A percentile compares a stretch with the other conserved stretches of the same genome.
Evolutionary conservation across 208 protist genomes (phyloP).

Genomic region (Angomonas desouzai): DNA sequence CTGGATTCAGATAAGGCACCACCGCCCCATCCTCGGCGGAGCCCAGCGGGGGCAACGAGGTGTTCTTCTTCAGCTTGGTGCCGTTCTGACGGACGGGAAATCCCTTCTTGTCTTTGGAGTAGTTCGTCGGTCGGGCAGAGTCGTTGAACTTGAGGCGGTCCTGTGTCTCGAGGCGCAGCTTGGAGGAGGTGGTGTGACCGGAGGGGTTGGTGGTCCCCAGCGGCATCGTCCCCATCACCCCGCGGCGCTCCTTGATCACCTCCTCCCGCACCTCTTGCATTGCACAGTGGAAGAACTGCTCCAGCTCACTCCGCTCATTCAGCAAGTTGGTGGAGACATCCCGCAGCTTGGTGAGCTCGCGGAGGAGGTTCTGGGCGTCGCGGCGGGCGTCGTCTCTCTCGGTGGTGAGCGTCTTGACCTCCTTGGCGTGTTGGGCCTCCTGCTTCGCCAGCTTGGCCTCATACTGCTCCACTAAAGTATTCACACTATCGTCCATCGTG

Average conservation of each 20-base stretch:
- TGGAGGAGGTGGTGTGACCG: constrained; percentile 27
- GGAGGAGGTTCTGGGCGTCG: constrained; percentile 36
- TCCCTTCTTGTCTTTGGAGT: constrained; percentile 21
- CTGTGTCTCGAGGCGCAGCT: constrained; percentile 44
- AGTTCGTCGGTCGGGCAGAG: not conserved
- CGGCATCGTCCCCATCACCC: not conserved
- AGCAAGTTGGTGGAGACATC: constrained; percentile 46
- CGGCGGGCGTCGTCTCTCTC: constrained; percentile 59
- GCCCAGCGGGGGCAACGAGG: not conserved
- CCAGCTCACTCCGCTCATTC: constrained; percentile 70
- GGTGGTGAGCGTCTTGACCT: constrained; percentile 26
- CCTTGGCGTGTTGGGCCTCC: constrained; percentile 23
- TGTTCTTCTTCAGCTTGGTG: constrained; percentile 13
- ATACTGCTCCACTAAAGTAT: constrained; percentile 45
- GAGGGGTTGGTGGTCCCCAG: not conserved
- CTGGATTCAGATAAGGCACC: constrained; percentile 9
- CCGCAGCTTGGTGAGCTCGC: constrained; percentile 66
- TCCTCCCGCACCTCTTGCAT: constrained; percentile 67
- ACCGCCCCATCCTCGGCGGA: constrained; percentile 1
- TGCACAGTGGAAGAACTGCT: constrained; percentile 84
- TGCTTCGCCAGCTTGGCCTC: constrained; percentile 39
- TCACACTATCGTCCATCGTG: constrained; percentile 55
- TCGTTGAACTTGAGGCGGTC: constrained; percentile 44
- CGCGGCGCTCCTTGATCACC: constrained; percentile 52
- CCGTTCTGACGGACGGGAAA: constrained; percentile 20